Conservation (phyloP, 306 rosid genomes). For the Dryas alaskensis region DNA sequence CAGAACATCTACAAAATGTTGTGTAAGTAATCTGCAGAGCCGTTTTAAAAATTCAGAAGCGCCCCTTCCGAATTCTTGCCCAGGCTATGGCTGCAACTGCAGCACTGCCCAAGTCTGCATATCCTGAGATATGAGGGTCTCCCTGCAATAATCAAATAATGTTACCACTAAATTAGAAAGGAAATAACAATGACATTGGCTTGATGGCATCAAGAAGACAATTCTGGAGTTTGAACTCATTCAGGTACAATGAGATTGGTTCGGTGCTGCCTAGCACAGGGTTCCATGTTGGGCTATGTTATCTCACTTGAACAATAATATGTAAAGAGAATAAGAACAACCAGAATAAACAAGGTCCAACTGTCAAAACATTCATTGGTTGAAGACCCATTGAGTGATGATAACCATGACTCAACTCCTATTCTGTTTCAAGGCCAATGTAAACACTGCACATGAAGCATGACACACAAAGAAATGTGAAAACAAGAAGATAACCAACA, state of each 20-base stretch:
- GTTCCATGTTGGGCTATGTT: neutral
- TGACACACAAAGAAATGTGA: neutral
- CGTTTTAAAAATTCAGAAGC: constrained; percentile 36
- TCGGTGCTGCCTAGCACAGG: neutral
- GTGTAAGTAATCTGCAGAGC: neutral
- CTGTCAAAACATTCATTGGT: neutral
- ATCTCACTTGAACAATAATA: neutral
- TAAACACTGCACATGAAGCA: neutral
- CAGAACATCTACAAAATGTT: constrained; percentile 1
- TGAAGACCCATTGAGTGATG: neutral
- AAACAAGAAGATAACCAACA: constrained; percentile 9
- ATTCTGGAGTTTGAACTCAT: neutral
- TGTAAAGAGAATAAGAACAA: neutral
- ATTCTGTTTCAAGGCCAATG: neutral
- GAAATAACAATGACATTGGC: constrained; percentile 6
- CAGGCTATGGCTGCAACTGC: constrained; percentile 84
- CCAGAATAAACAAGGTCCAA: neutral
- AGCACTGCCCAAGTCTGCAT: constrained; percentile 90
- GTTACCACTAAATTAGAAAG: neutral
- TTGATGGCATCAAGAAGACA: constrained; percentile 6
- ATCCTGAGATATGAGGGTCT: constrained; percentile 58
- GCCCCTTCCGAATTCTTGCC: constrained; percentile 66
- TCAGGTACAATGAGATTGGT: neutral
- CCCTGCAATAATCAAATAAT: constrained; percentile 44
- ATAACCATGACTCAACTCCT: neutral